Evolutionary conservation across 441 rosid species (phyloP), one percentile per base, ranked within the genome.

Genomic region (Kokia cookei): DNA sequence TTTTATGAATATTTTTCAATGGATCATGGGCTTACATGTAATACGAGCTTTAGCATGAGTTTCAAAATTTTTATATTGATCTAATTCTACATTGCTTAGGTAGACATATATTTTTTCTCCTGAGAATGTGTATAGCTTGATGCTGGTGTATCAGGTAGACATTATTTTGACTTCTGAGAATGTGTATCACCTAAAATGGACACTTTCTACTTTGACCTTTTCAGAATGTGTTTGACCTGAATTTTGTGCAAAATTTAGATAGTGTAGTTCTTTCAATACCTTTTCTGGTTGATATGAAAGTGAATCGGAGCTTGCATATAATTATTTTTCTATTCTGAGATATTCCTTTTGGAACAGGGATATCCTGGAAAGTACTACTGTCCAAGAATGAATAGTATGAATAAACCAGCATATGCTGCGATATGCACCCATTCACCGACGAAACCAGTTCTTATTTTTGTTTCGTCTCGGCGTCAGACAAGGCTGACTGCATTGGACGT

Each of bases 311-410:
- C 48, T 64, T 13, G 19, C 70, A 63, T 74, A 2, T 35, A 66
- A 73, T 58, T 58, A 40, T 67, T 11, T 66, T 53, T 50, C 66
- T 6, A 69, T 12, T 70, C 45, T 26, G n/a, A 61, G 59, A 42
- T 79, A 10, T 59, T 24, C 27, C 59, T 73, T 74, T 51, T 73
- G 24, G 53, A 77, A 78, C 93, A 96, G 99, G 99, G 99, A 74
- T 96, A 96, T 81, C 98, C 99, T 26, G 99, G 99, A 76, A 96
- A 96, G 80, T 92, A 82, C 76, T 93, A 93, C 80, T 89, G 94
- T 80, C 99, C 99, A 47, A 88, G 98, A 81, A 96, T 93, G 99
- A 92, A 89, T 77, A 96, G 98, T 85, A 96, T 96, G 99, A 96
- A 96, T 75, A 96, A 93, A 80, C 99, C 99, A 77, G 90, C 99